Evolutionary conservation across 2,329 filamentous ascomycete genomes (phyloP), one percentile per base, ranked within the genome.

Genomic region (Phialophora chinensis): DNA sequence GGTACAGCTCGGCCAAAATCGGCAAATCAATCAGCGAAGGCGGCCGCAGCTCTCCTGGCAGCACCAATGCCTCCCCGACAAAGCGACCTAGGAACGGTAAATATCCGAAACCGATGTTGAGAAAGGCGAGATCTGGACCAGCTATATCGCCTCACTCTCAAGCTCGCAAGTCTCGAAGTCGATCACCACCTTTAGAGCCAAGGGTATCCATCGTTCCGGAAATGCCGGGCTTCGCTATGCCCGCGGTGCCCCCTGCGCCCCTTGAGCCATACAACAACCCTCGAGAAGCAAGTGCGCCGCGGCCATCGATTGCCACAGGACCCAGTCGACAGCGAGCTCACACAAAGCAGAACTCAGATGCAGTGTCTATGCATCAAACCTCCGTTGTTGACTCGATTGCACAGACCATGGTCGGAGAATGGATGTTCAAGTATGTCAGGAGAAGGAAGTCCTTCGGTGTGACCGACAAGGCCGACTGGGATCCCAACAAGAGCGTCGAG

Each of bases 301-400:
- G 70, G 50, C 71, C 71, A 17, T 73, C 71, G 1, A 67, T 73
- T 54, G 70, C 71, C n/a, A 72, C 71, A n/a, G 71, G 71, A 11
- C 59, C 87, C 87, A 25, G 86, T 88, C 42, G 86, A 63, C 60
- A 54, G 53, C 59, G 66, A 10, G 62, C 71, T 38, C 78, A 79
- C 62, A 74, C 77, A 42, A 75, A 79, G 56, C 72, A 77, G 8
- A 83, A 83, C 49, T 89, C 86, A 3, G 81, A 84, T 62, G 84
- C 82, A 50, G 88, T 84, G 71, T 81, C 83, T 11, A 84, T 87
- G 33, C 89, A 92, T 71, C 87, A 89, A 52, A 90, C 90, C 0
- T 90, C 88, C 53, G 92, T 98, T 14, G 94, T 99, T 5, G 95
- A 98, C 80, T 93, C 95, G 3, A 98, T 99, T 77, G 93, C 95